phyloP scores from a whole-genome alignment of 2,329 filamentous ascomycete genomes.

The Hypoxylon sp. region DNA sequence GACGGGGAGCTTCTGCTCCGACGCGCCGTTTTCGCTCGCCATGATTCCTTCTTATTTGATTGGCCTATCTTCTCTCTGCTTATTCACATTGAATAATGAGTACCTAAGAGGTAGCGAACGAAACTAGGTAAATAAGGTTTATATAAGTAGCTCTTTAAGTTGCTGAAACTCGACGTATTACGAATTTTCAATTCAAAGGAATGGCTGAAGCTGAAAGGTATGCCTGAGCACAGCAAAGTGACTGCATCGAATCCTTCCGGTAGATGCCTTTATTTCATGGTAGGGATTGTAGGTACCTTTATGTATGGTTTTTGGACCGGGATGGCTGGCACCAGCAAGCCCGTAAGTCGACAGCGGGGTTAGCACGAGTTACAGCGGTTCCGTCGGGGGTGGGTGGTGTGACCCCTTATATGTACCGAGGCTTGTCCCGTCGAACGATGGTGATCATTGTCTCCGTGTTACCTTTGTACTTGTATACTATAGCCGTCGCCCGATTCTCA shows the following conservation, averaged over 20 bases:
- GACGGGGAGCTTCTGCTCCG: slow-evolving; percentile 57
- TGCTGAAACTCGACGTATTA: slow-evolving; percentile 1
- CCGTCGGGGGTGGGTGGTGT: not conserved
- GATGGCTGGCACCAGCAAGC: not conserved
- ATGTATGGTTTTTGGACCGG: not conserved
- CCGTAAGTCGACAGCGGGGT: not conserved
- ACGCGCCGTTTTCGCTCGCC: slow-evolving; percentile 1
- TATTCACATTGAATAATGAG: not conserved
- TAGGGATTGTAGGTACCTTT: not conserved
- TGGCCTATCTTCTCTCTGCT: not conserved
- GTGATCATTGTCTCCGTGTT: not conserved
- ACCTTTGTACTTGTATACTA: not conserved
- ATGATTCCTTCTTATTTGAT: not conserved
- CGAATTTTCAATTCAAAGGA: not conserved
- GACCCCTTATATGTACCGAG: slow-evolving; percentile 3
- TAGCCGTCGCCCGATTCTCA: slow-evolving; percentile 1
- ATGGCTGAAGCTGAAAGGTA: not conserved
- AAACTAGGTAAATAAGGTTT: not conserved
- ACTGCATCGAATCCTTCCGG: not conserved
- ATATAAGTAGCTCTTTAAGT: not conserved
- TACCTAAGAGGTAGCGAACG: not conserved
- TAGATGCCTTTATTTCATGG: not conserved
- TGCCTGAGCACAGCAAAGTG: not conserved
- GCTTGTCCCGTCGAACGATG: slow-evolving; percentile 13
- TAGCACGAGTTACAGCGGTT: slow-evolving; percentile 9